Evolutionary conservation across 2,329 filamentous ascomycete species (phyloP), one percentile per base, ranked within the genome.

Genomic region (Fusarium robinianum): DNA sequence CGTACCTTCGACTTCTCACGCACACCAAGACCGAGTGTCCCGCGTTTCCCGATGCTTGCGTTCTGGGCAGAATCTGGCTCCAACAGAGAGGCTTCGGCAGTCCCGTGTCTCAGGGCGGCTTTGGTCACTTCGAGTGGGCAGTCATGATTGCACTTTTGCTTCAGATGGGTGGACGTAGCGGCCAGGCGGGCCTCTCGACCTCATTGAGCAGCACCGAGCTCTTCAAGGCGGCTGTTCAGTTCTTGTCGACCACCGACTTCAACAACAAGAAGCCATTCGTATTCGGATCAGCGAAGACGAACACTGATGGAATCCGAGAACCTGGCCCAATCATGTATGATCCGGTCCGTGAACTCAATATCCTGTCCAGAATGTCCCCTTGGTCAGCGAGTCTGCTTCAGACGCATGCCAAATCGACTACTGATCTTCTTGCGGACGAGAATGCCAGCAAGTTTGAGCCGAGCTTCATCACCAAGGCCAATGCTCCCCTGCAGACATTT

Each of bases 181-280:
- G 87, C 2, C 80, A 83, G 52, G 78, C 86, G 2, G 72, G 88
- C 5, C 76, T 97, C 11, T 90, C 90, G 5, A 76, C 81, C 5
- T 88, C 88, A 6, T 87, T 96, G 60, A 96, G 87, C 71, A 87
- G 87, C 67, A 94, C 92, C 16, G 92, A 97, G 67, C 77, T 97
- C 30, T 96, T 99, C 78, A 97, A 96, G 69, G 91, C 90, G 3
- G 84, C 85, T 2, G 73, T 99, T n/a, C 92, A 96, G 63, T 94
- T 92, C 56, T 73, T 99, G 12, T 83, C 87, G 2, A 79, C 81
- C 2, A 85, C 81, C 24, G 85, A 96, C 60, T 73, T 96, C 41
- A 74, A 73, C 41, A 74, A 73, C 43, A 85, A 81, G 58, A 87
- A 81, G 54, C 83, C 87, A 0, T 77, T 85, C 22, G 55, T 77